Evolutionary conservation across 2,329 filamentous ascomycete species (phyloP).

Genomic region (Paecilomyces niveus): DNA sequence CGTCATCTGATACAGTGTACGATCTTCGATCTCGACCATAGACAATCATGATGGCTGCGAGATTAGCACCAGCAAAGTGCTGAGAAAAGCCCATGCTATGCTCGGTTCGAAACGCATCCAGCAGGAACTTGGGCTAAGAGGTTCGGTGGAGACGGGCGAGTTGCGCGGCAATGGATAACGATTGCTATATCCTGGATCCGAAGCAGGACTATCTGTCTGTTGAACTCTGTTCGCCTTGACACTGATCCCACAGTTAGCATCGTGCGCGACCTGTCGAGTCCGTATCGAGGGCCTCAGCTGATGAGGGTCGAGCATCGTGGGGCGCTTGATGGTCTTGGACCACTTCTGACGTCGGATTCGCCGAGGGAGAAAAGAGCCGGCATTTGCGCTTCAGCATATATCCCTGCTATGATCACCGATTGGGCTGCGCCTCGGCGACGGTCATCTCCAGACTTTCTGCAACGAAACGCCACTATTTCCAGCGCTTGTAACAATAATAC

Average conservation of each 20-base stretch:
- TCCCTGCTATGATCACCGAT: conserved; percentile 32
- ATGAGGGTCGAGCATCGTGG: conserved; percentile 25
- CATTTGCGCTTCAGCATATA: conserved; percentile 22
- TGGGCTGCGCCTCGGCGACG: conserved; percentile 28
- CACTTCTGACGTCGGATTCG: conserved; percentile 26
- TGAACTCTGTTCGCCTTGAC: neutral
- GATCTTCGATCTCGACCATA: neutral
- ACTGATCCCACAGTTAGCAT: neutral
- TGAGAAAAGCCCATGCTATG: neutral
- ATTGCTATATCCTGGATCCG: neutral
- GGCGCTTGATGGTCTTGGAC: conserved; percentile 21
- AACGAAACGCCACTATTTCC: conserved; percentile 17
- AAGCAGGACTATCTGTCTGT: neutral
- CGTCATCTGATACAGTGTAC: neutral
- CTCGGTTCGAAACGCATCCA: neutral
- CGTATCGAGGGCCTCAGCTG: neutral
- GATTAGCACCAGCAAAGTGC: neutral
- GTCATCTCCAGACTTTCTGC: conserved; percentile 26
- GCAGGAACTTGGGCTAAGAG: neutral
- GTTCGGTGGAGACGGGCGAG: neutral
- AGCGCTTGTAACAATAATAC: neutral
- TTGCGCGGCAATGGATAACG: neutral
- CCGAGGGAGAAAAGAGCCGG: conserved; percentile 17
- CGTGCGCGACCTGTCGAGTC: neutral
- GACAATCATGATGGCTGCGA: neutral